Evolutionary conservation across 495 filamentous ascomycete species (phyloP), one percentile per base, ranked within the genome.

Genomic region (Penicillium salamii): DNA sequence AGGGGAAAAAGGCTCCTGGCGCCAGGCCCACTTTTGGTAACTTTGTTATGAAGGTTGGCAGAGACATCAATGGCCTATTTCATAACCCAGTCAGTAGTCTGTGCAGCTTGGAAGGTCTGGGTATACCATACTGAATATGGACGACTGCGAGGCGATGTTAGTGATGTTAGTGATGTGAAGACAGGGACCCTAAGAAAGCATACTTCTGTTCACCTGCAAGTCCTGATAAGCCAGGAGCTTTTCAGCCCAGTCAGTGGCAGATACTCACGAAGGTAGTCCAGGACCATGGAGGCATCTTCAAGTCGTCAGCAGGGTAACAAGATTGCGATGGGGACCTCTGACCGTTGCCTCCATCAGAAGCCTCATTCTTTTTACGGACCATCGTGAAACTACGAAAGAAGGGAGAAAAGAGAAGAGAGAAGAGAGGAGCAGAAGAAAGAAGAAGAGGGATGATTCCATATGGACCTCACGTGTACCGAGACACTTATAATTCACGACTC

Each of bases 11-110:
- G 17, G 24, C 15, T 15, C 23, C 38, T 7, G 38, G 14, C n/a
- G 35, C 12, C 18, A 15, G 7, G 14, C 59, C 52, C 52, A 80
- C 81, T 63, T 64, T 88, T 88, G 18, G 79, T 80, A 44, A 88
- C 80, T 58, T 79, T 81, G 53, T 85, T 84, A 59, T 86, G 81
- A 20, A 88, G 68, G 62, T 88, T 87, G 17, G 77, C 71, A 26
- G 78, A 84, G 39, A 88, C 69, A 29, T 89, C 85, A 18, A 74
- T 82, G 5, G 83, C 84, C 78, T 84, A 20, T n/a, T n/a, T n/a
- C n/a, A n/a, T n/a, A n/a, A n/a, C n/a, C n/a, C n/a, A n/a, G n/a
- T n/a, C 12, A 5, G 23, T 7, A 1, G 24, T 4, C 4, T 4
- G 24, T 28, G 24, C 24, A 28, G 4, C 24, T 28, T 4, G 24